These are phyloP conservation scores for Pichia sp. DNA, from an alignment of 1,139 yeast species.

Conservation along the genomic window DNA sequence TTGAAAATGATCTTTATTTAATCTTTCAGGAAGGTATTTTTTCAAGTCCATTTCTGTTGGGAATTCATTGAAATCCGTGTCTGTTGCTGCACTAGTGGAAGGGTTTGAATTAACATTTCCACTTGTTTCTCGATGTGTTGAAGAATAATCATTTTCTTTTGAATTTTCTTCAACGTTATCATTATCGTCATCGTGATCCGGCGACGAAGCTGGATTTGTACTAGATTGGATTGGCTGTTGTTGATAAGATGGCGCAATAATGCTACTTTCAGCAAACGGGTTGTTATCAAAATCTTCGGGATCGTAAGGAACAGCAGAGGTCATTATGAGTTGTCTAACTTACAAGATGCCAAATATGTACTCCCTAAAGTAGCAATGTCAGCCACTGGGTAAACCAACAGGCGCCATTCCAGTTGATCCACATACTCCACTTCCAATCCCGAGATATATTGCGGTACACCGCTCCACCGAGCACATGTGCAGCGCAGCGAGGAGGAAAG, in stretches of 20 bases:
- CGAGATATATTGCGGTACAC: too few species aligned
- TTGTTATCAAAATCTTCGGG: constrained; percentile 66
- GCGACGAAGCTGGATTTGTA: not conserved
- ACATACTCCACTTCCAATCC: too few species aligned
- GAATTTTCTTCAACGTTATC: not conserved
- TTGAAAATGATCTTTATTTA: constrained; percentile 26
- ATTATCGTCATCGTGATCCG: not conserved
- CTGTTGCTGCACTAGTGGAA: constrained; percentile 11
- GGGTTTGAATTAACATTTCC: not conserved
- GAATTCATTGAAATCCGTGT: constrained; percentile 21
- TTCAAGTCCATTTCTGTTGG: constrained; percentile 39
- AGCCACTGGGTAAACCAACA: too few species aligned
- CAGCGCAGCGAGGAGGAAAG: too few species aligned
- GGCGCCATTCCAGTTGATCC: too few species aligned
- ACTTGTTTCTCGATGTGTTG: not conserved
- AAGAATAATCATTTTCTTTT: not conserved
- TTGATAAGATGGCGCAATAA: constrained; percentile 14
- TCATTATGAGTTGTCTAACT: too few species aligned
- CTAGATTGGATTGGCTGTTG: not conserved
- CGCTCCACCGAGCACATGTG: too few species aligned
- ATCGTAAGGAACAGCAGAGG: constrained; percentile 54
- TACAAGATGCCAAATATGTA: too few species aligned
- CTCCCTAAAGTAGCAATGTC: too few species aligned
- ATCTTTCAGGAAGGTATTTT: constrained; percentile 47
- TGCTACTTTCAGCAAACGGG: constrained; percentile 44